Evolutionary conservation across 352 stramenopile species (phyloP).

Genomic region (Globisporangium takayamanum): DNA sequence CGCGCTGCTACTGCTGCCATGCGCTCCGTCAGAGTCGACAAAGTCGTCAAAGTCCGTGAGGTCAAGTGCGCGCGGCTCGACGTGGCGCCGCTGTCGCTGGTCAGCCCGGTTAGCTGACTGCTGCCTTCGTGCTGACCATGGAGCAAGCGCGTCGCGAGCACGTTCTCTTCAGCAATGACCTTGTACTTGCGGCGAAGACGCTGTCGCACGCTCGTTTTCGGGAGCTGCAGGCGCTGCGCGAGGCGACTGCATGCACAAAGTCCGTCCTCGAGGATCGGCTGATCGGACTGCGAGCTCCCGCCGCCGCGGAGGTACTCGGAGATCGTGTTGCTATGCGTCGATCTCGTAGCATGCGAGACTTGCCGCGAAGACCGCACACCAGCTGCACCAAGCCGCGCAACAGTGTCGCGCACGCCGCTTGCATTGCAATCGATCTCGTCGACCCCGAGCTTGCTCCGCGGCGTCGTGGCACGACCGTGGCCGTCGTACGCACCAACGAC

Average conservation of each 20-base stretch:
- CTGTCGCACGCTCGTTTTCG: slow-evolving; percentile 22
- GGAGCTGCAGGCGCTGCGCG: slow-evolving; percentile 39
- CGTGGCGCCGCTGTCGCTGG: not conserved
- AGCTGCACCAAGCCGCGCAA: slow-evolving; percentile 15
- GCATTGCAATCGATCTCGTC: not conserved
- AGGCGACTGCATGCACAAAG: slow-evolving; percentile 48
- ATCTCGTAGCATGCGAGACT: slow-evolving; percentile 31
- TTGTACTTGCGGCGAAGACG: slow-evolving; percentile 32
- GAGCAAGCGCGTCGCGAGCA: slow-evolving; percentile 43
- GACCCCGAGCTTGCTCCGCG: not conserved
- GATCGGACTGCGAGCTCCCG: slow-evolving; percentile 33
- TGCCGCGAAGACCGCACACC: slow-evolving; percentile 14
- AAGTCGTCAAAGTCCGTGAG: not conserved
- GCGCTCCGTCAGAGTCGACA: not conserved
- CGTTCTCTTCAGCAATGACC: slow-evolving; percentile 18
- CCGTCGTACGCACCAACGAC: slow-evolving; percentile 22
- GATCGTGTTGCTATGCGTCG: slow-evolving; percentile 28
- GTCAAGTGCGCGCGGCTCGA: not conserved
- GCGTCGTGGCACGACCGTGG: not conserved
- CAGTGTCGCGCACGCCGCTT: slow-evolving; percentile 1
- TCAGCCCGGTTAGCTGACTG: not conserved
- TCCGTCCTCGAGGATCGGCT: slow-evolving; percentile 36
- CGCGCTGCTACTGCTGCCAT: not conserved
- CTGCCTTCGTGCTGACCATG: slow-evolving; percentile 17
- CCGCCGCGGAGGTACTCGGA: slow-evolving; percentile 11